Conservation (phyloP, 2,329 filamentous ascomycete genomes). For the Tolypocladium endophyticum region DNA sequence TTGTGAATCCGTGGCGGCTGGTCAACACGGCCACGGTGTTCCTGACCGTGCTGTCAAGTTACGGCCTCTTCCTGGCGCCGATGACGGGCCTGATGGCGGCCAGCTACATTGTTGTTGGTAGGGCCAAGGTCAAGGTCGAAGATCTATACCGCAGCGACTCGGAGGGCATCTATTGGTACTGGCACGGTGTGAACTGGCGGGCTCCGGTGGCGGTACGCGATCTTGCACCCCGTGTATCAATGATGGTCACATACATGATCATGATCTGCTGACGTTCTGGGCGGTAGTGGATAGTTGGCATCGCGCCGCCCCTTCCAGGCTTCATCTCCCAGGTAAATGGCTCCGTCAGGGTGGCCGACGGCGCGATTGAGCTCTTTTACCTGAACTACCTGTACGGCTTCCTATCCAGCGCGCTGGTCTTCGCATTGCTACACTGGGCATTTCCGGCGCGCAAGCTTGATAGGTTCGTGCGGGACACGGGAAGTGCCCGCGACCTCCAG, state of each 20-base stretch:
- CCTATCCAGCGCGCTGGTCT: slow-evolving; percentile 20
- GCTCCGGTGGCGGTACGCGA: slow-evolving; percentile 25
- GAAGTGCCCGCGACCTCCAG: slow-evolving; percentile 16
- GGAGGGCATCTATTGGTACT: slow-evolving; percentile 28
- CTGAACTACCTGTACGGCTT: slow-evolving; percentile 29
- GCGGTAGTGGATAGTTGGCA: slow-evolving; percentile 26
- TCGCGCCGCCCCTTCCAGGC: slow-evolving; percentile 28
- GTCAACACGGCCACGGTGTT: slow-evolving; percentile 25
- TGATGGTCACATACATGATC: not conserved
- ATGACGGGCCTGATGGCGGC: slow-evolving; percentile 29
- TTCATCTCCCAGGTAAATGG: slow-evolving; percentile 29
- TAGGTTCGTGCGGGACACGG: slow-evolving; percentile 15
- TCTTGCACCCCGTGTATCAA: not conserved
- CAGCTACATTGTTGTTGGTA: slow-evolving; percentile 21
- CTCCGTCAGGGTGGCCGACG: slow-evolving; percentile 19
- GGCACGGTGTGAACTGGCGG: slow-evolving; percentile 27
- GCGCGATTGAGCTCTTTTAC: slow-evolving; percentile 26
- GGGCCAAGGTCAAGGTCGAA: slow-evolving; percentile 23
- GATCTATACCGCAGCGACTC: slow-evolving; percentile 20
- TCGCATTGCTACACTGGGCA: slow-evolving; percentile 16
- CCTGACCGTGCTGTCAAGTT: slow-evolving; percentile 23
- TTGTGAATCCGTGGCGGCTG: slow-evolving; percentile 27
- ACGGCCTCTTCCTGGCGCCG: slow-evolving; percentile 26
- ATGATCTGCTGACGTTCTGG: not conserved
- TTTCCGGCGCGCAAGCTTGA: slow-evolving; percentile 18